These are phyloP conservation scores for Rubus idaeus DNA, from an alignment of 306 rosid species.

Conservation along the genomic window DNA sequence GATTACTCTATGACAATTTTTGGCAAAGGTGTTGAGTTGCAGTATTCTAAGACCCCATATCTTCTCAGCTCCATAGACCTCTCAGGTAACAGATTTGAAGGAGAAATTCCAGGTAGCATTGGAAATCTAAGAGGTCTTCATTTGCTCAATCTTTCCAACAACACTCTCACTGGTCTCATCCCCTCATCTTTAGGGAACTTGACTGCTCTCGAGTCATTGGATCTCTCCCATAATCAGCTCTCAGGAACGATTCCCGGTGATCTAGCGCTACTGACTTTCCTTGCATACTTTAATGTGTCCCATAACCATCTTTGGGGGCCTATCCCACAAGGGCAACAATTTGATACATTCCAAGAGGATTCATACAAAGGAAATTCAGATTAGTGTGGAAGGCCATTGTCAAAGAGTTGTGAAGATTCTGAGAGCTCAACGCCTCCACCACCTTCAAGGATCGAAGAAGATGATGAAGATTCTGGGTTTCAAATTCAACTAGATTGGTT, in stretches of 20 bases:
- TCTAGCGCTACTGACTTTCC: conserved; percentile 9
- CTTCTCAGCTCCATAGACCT: neutral
- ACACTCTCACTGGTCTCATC: neutral
- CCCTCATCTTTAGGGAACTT: conserved; percentile 15
- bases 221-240: conserved; percentile 19
- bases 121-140: conserved; percentile 10
- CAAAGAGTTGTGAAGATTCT: conserved; percentile 3
- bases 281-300: conserved; percentile 5
- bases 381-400: conserved; percentile 17
- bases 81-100: conserved; percentile 12
- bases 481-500: neutral
- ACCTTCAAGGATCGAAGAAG: neutral
- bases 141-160: conserved; percentile 13
- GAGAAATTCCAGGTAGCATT: neutral
- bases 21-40: conserved; percentile 6
- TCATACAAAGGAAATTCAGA: conserved; percentile 17
- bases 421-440: neutral
- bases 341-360: conserved; percentile 5
- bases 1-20: neutral
- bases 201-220: conserved; percentile 14
- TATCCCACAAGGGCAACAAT: conserved; percentile 13
- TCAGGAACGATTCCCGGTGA: conserved; percentile 15
- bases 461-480: neutral
- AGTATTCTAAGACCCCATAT: neutral
- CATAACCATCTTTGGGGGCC: conserved; percentile 2